Conservation (phyloP, 768 basidiomycete species). For the Rickenella mellea region DNA sequence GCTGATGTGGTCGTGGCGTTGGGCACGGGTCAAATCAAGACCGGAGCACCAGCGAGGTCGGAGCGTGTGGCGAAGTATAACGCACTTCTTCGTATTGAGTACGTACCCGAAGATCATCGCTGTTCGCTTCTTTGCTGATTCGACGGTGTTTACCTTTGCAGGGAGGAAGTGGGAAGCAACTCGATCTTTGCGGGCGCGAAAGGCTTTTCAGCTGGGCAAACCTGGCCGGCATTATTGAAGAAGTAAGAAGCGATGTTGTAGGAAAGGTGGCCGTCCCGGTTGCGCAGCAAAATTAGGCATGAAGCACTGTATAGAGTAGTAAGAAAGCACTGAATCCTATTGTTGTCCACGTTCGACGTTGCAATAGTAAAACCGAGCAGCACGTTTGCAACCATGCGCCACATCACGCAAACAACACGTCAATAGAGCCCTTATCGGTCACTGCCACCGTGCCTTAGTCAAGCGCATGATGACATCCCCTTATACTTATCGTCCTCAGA, state of each 20-base stretch:
- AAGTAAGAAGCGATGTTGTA: slow-evolving; percentile 31
- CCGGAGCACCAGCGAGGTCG: slow-evolving; percentile 90
- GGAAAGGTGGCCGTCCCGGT: too few relatives aligned
- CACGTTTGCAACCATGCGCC: background rate
- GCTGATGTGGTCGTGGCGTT: slow-evolving; percentile 94
- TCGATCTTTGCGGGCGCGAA: slow-evolving; percentile 66
- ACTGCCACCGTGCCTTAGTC: too few relatives aligned
- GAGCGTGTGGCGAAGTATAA: slow-evolving; percentile 98
- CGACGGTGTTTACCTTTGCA: slow-evolving; percentile 17
- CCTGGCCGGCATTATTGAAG: slow-evolving; percentile 62
- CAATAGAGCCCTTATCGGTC: background rate
- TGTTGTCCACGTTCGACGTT: background rate
- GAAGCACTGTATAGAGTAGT: background rate
- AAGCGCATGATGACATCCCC: too few relatives aligned
- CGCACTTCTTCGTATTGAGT: slow-evolving; percentile 83
- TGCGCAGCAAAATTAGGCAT: background rate
- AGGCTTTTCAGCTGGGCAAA: slow-evolving; percentile 71
- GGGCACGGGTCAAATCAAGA: slow-evolving; percentile 93
- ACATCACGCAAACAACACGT: background rate
- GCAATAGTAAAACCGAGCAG: too few relatives aligned
- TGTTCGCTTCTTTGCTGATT: slow-evolving; percentile 8
- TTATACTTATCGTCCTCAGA: too few relatives aligned
- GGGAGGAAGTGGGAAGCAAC: slow-evolving; percentile 70
- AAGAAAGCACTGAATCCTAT: background rate
- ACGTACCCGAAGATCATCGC: slow-evolving; percentile 21